Evolutionary conservation across 768 basidiomycete genomes (phyloP), one percentile per base, ranked within the genome.

Genomic region (Russula sp.): DNA sequence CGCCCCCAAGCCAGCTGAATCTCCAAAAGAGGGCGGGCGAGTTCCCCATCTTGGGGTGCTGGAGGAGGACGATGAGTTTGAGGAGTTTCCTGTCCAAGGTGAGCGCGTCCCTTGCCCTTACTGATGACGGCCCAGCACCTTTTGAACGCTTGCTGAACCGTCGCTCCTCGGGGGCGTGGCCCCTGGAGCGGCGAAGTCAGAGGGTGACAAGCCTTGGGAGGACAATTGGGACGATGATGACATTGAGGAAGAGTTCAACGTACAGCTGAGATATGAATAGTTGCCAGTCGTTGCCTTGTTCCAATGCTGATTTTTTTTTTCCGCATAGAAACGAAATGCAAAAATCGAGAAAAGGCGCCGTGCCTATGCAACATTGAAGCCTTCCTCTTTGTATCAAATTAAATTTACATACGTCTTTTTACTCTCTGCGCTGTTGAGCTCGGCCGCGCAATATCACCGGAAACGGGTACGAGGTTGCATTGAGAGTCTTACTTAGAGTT

Each of bases 161-260:
- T 27, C 88, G 14, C 88, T 91, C 71, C 76, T 93, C 50, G 84
- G 83, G 47, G 87, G 88, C 20, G 80, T 85, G 2, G 83, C 86
- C 4, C 87, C 89, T 2, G 89, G 88, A 4, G 84, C 80, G 13
- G 90, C 87, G 3, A 87, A 85, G 69, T 88, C 88, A 39, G 87
- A 87, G 48, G 89, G 90, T 18, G 87, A 97, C 74, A 91, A 94
- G 71, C 78, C 98, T 11, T 99, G 97, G 97, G 97, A 99, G 78
- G 97, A 98, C 69, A 98, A 98, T 73, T 99, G 97, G 97, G 97
- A 99, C 71, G 97, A 98, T 70, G 97, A 99, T 76, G 96, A 98
- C 75, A 87, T 97, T 65, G 96, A 96, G 73, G 95, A 98, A 69
- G 94, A 97, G 68, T 99, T 99, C 72, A 94, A 91, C 70, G 86